Evolutionary conservation across 2,329 filamentous ascomycete species (phyloP).

Genomic region (Apiospora arundinis): DNA sequence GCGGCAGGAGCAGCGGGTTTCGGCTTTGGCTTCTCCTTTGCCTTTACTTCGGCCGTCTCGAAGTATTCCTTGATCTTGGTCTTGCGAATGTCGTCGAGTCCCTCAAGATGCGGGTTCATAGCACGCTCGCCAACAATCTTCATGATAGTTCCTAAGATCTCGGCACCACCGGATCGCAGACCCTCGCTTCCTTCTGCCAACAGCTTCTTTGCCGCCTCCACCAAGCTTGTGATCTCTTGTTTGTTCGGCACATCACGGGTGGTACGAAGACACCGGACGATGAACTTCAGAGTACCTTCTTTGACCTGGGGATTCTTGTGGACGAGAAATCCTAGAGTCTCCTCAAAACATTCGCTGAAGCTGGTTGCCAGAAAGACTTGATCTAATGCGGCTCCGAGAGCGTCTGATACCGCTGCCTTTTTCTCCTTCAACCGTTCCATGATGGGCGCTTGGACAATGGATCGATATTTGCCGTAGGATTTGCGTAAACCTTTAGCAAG

Average conservation of each 20-base stretch:
- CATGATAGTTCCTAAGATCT: constrained; percentile 93
- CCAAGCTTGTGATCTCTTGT: constrained; percentile 81
- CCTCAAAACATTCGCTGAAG: constrained; percentile 87
- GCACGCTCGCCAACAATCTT: constrained; percentile 97
- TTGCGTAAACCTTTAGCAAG: constrained; percentile 85
- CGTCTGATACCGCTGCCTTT: constrained; percentile 87
- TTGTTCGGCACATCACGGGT: constrained; percentile 86
- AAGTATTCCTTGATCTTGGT: constrained; percentile 92
- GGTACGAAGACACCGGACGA: constrained; percentile 85
- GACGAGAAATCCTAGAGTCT: constrained; percentile 81
- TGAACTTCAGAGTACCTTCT: constrained; percentile 90
- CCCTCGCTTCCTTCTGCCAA: constrained; percentile 87
- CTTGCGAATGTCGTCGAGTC: constrained; percentile 93
- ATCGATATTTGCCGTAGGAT: constrained; percentile 80
- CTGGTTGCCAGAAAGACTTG: constrained; percentile 68
- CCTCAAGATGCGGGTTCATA: constrained; percentile 92
- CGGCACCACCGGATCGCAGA: constrained; percentile 86
- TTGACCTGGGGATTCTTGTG: constrained; percentile 99
- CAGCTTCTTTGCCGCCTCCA: constrained; percentile 88
- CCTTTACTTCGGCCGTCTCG: constrained; percentile 82
- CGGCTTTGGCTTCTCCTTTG: constrained; percentile 91
- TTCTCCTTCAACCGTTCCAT: constrained; percentile 98
- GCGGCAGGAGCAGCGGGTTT: constrained; percentile 66
- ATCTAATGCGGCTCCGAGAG: constrained; percentile 84
- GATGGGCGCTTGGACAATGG: constrained; percentile 83